phyloP scores from a whole-genome alignment of 495 filamentous ascomycete genomes.

The Physcia stellaris region DNA sequence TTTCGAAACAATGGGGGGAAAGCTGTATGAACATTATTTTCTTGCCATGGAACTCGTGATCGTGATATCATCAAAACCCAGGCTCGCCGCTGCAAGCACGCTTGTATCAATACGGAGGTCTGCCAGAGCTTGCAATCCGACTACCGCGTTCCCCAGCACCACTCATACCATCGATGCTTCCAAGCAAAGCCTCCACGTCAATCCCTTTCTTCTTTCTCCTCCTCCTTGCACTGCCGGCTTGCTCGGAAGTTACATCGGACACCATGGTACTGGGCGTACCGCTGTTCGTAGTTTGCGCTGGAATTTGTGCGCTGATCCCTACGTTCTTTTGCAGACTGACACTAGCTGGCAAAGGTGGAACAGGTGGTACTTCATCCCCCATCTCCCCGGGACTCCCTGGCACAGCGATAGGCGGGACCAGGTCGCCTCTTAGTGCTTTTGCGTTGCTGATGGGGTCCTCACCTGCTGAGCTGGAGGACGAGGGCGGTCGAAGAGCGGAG shows the following conservation, averaged over 20 bases:
- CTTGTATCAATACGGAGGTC: conserved; percentile 10
- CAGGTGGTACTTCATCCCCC: conserved; percentile 15
- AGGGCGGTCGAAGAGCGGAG: conserved; percentile 40
- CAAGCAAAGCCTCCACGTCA: conserved; percentile 10
- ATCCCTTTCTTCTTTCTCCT: conserved; percentile 8
- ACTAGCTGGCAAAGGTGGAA: conserved; percentile 13
- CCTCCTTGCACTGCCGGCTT: too few relatives aligned
- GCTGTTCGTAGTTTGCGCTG: background rate
- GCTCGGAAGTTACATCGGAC: background rate
- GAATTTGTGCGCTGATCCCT: background rate
- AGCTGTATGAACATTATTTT: too few relatives aligned
- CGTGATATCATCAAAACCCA: too few relatives aligned
- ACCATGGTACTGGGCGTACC: conserved; percentile 1
- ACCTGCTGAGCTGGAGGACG: conserved; percentile 25
- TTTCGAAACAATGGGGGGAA: too few relatives aligned
- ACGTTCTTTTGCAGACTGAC: conserved; percentile 7
- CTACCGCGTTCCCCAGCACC: conserved; percentile 1
- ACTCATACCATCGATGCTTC: conserved; percentile 14
- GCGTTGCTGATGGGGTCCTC: conserved; percentile 17
- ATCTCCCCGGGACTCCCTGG: conserved; percentile 4
- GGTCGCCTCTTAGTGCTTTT: conserved; percentile 14
- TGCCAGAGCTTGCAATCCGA: conserved; percentile 3
- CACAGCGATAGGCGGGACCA: conserved; percentile 10
- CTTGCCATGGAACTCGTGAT: too few relatives aligned
- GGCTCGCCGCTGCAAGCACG: too few relatives aligned